A percentile compares a stretch with the other conserved stretches of the same genome.
phyloP scores from a whole-genome alignment of 139 green algal genomes.

The Tetraselmis striata region DNA sequence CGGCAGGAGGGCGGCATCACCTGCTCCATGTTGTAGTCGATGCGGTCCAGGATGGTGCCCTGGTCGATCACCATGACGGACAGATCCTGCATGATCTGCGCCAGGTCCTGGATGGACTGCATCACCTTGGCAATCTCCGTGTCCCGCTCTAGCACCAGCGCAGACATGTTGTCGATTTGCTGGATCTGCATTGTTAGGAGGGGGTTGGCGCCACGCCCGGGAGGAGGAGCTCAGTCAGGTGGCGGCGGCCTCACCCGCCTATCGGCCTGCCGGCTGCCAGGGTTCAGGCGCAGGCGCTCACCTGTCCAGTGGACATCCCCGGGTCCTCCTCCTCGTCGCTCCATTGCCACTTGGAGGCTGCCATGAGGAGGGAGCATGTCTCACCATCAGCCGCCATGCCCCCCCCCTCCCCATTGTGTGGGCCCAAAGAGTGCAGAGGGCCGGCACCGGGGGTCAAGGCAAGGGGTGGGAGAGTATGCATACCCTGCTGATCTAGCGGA shows the following conservation, averaged over 20 bases:
- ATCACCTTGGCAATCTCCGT: slow-evolving; percentile 78
- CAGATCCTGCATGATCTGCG: slow-evolving; percentile 95
- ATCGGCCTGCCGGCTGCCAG: too few relatives aligned
- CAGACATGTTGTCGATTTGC: slow-evolving; percentile 34
- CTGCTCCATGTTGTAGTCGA: slow-evolving; percentile 89
- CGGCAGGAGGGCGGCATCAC: neutral
- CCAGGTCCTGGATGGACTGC: slow-evolving; percentile 70
- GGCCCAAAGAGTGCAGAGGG: too few relatives aligned
- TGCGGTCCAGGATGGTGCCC: slow-evolving; percentile 92
- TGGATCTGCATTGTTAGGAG: too few relatives aligned
- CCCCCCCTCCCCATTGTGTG: too few relatives aligned
- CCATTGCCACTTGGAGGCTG: neutral
- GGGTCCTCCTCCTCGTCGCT: slow-evolving; percentile 50
- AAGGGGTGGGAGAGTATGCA: too few relatives aligned
- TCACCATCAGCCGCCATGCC: too few relatives aligned
- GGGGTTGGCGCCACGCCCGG: neutral
- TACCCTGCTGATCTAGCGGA: slow-evolving; percentile 20
- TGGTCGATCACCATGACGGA: slow-evolving; percentile 95
- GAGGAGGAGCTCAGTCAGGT: too few relatives aligned
- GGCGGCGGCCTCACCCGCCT: too few relatives aligned
- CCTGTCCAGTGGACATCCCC: slow-evolving; percentile 19
- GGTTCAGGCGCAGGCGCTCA: too few relatives aligned
- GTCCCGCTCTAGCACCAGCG: slow-evolving; percentile 70
- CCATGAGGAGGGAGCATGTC: too few relatives aligned
- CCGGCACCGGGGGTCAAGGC: too few relatives aligned